Conservation (phyloP, 306 rosid genomes). For the Gastrolobium bilobum region DNA sequence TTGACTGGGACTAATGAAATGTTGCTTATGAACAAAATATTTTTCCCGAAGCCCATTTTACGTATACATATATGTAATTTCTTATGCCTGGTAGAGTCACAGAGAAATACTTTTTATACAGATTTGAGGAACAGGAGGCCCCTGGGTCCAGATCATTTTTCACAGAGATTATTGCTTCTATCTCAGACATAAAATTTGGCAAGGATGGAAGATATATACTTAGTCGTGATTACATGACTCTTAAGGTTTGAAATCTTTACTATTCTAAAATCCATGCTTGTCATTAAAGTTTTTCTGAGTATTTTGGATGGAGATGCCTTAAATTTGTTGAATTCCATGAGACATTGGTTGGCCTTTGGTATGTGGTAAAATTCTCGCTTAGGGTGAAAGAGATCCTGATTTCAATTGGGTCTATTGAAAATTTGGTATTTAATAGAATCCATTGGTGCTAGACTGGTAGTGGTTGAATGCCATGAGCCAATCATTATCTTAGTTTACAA, state of each 20-base stretch:
- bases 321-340: constrained; percentile 22
- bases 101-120: constrained; percentile 46
- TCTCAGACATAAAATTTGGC: constrained; percentile 94
- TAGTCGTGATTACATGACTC: constrained; percentile 99
- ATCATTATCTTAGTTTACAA: constrained; percentile 20
- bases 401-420: constrained; percentile 39
- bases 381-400: constrained; percentile 13
- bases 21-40: constrained; percentile 3
- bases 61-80: constrained; percentile 19
- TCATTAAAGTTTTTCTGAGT: constrained; percentile 18
- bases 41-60: constrained; percentile 12
- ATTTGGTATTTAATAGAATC: not conserved
- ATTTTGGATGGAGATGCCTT: not conserved
- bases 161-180: constrained; percentile 98
- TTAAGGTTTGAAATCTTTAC: constrained; percentile 73
- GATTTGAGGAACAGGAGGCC: constrained; percentile 97
- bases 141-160: constrained; percentile 98
- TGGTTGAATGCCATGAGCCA: not conserved
- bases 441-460: not conserved
- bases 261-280: constrained; percentile 37
- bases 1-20: not conserved
- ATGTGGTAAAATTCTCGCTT: constrained; percentile 10
- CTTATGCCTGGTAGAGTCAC: constrained; percentile 39
- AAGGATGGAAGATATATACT: constrained; percentile 94
- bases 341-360: constrained; percentile 26